Evolutionary conservation across 73 alveolate genomes (phyloP), one percentile per base, ranked within the genome.

Genomic region (Stentor roeselii): DNA sequence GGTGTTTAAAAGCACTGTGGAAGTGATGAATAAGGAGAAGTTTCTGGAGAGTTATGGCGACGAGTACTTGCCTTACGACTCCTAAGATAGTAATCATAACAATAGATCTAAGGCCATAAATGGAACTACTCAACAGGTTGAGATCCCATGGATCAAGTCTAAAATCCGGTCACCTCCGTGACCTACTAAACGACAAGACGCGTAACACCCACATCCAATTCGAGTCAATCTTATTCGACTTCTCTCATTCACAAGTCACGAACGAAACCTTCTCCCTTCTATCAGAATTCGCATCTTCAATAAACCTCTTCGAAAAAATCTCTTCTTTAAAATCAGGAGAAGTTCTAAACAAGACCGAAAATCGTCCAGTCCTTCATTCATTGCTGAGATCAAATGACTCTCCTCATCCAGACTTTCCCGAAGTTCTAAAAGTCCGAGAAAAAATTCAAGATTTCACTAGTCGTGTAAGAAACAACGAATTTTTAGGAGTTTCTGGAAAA

Each of bases 281-380:
- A 3, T 78, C 50, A 3, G 82, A 78, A 1, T 87, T 84, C 3
- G 94, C 94, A 39, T 34, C 41, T 42, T 93, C 91, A 34, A 83
- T 60, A 36, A 84, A 87, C 42, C 85, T 92, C 50, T 37, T 39
- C 60, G 89, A 77, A 4, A 87, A 85, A 50, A 85, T 93, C 75
- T 90, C 76, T 0, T 90, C 89, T 34, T 60, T 92, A 94, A 88
- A 88, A 75, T 42, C 59, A 11, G 96, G 96, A 3, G 89, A 92
- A 61, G 88, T 87, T 82, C 85, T 95, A 88, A 95, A 95, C 85
- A 77, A 75, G 42, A 95, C 99, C 4, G 98, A 95, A 82, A 88
- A 87, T 75, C 78, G 99, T 42, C 85, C 98, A 21, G 99, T 94
- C 61, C 92, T 93, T 78, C 99, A 95, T 86, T 94, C 89, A 0